These are phyloP conservation scores for Paecilomyces formosus DNA, from an alignment of 2,329 filamentous ascomycete species.

Conservation along the genomic window DNA sequence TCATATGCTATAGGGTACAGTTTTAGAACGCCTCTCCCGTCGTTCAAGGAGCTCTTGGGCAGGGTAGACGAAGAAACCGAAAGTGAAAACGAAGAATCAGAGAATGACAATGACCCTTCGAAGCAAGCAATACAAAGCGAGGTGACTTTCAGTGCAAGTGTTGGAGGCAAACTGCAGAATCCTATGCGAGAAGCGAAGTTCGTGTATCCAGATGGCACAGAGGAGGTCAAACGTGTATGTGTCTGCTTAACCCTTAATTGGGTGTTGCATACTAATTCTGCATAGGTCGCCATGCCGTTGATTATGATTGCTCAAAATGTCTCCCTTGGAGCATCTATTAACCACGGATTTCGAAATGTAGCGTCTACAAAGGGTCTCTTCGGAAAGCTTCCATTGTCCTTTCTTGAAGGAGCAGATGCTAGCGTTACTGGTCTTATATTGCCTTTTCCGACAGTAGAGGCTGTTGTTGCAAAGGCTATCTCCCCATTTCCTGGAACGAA, in stretches of 20 bases:
- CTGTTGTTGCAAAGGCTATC: constrained; percentile 22
- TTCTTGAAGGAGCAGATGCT: constrained; percentile 24
- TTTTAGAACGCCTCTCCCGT: constrained; percentile 27
- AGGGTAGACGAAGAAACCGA: constrained; percentile 12
- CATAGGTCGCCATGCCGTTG: constrained; percentile 22
- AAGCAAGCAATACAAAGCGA: constrained; percentile 11
- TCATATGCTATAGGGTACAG: constrained; percentile 24
- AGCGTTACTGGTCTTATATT: constrained; percentile 21
- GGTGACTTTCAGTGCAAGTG: constrained; percentile 23
- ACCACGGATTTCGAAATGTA: constrained; percentile 20
- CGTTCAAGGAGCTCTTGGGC: constrained; percentile 12
- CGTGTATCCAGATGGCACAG: constrained; percentile 16
- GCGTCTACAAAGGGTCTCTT: constrained; percentile 19
- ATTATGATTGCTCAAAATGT: constrained; percentile 20
- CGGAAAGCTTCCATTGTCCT: constrained; percentile 19
- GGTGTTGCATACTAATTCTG: constrained; percentile 4
- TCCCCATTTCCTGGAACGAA: constrained; percentile 22
- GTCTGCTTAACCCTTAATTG: neutral
- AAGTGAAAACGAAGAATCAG: constrained; percentile 9
- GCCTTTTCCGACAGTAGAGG: constrained; percentile 21
- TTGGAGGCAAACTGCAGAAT: constrained; percentile 22
- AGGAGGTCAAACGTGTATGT: constrained; percentile 20
- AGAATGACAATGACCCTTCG: constrained; percentile 2
- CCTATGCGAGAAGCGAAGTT: constrained; percentile 15
- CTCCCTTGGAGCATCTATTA: constrained; percentile 24